Evolutionary conservation across 441 rosid genomes (phyloP), one percentile per base, ranked within the genome.

Genomic region (Gossypium davidsonii): DNA sequence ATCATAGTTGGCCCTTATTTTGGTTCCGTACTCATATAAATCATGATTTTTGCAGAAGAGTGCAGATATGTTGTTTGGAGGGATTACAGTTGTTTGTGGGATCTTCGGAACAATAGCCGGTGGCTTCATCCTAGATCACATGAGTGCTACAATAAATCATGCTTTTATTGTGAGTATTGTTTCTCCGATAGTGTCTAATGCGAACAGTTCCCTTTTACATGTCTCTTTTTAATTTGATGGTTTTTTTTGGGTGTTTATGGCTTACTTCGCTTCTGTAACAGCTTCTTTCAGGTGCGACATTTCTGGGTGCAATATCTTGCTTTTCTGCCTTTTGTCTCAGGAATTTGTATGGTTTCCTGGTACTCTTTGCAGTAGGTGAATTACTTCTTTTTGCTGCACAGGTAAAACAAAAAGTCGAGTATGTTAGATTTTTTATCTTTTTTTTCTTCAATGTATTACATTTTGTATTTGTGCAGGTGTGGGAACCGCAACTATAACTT

Each of bases 11-110:
- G n/a, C 52, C 52, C 18, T 31, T 57, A 11, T 44, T 7, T 25
- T 1, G 21, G 55, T 72, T 64, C 58, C 9, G 25, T 28, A 8
- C 57, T 75, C 67, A 63, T 62, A 53, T 37, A 15, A 39, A 12
- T 58, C 56, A 57, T 20, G 39, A 37, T 39, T 73, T 73, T 75
- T 68, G 79, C 87, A 91, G 97, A 84, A 75, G 39, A 83, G 83
- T 76, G 97, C 99, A 51, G 99, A 95, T 80, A 39, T 89, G 89
- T 68, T 90, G 74, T 93, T 95, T 73, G 99, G 99, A 81, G 98
- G 98, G 25, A 76, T 95, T 61, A 93, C 98, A 53, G 76, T 95
- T 76, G 72, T 90, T 31, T 89, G 95, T 65, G 99, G 99, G 60
- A 84, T 95, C 28, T 18, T 91, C 23, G 99, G 99, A 68, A 93